A percentile compares a stretch with the other conserved stretches of the same genome.
phyloP scores from a whole-genome alignment of 768 basidiomycete genomes.

The Mycena albidolilacea region DNA sequence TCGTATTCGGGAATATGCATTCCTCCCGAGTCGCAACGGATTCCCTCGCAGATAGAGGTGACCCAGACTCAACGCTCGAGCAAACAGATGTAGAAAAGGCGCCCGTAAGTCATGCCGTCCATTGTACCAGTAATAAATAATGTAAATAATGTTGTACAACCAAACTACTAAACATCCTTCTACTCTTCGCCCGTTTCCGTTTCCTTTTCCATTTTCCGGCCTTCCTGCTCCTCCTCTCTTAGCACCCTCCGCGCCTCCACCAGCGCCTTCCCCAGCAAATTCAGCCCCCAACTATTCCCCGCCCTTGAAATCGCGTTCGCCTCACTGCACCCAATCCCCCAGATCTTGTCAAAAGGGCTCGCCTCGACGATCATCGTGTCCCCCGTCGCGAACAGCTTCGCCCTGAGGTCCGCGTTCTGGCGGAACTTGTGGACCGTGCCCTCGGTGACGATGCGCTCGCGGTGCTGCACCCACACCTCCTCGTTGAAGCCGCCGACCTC shows the following conservation, averaged over 20 bases:
- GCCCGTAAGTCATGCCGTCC: background rate
- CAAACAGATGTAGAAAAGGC: background rate
- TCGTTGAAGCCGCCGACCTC: conserved; percentile 65
- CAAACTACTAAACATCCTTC: background rate
- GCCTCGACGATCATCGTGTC: conserved; percentile 68
- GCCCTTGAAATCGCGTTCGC: conserved; percentile 59
- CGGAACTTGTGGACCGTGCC: conserved; percentile 71
- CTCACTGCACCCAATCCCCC: conserved; percentile 73
- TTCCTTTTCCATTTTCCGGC: background rate
- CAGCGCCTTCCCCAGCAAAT: conserved; percentile 68
- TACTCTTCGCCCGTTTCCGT: background rate
- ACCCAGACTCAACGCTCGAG: background rate
- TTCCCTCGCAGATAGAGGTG: background rate
- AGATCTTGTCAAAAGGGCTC: conserved; percentile 72
- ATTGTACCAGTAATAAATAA: background rate
- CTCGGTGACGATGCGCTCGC: conserved; percentile 66
- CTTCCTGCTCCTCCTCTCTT: conserved; percentile 45
- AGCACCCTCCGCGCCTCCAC: conserved; percentile 56
- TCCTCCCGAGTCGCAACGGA: background rate
- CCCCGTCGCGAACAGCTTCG: conserved; percentile 63
- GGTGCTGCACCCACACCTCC: conserved; percentile 59
- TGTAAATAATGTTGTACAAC: background rate
- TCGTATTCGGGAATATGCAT: background rate
- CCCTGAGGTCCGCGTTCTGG: conserved; percentile 59
- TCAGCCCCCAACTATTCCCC: conserved; percentile 67